phyloP scores from a whole-genome alignment of 2,329 filamentous ascomycete genomes.

The Pseudocercospora fijiensis region DNA sequence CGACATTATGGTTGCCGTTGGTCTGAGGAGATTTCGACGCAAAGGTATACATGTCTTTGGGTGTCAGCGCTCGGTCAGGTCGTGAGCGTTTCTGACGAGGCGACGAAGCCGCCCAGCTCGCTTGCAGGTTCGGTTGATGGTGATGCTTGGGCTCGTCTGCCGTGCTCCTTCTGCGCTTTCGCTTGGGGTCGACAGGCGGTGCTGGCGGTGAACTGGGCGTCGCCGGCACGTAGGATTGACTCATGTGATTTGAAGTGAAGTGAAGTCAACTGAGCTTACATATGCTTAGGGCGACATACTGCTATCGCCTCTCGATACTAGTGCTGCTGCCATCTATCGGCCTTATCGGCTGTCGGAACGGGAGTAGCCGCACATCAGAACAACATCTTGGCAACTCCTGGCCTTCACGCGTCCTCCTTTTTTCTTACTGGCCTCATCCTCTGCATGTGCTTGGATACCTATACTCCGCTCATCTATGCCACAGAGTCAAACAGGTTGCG shows the following conservation, averaged over 20 bases:
- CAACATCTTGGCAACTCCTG: neutral
- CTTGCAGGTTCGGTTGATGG: slow-evolving; percentile 30
- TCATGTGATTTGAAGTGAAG: neutral
- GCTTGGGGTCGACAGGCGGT: slow-evolving; percentile 7
- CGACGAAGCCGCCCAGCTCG: slow-evolving; percentile 30
- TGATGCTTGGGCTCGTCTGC: slow-evolving; percentile 1
- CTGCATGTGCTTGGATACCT: too few species aligned
- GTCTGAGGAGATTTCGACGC: slow-evolving; percentile 39
- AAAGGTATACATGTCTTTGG: slow-evolving; percentile 57
- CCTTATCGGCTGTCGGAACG: neutral
- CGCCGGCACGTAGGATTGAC: neutral
- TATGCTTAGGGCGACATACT: neutral
- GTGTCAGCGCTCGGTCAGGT: slow-evolving; percentile 33
- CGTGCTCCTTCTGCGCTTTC: neutral
- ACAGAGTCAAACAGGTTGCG: too few species aligned
- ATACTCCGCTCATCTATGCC: too few species aligned
- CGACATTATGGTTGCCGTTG: slow-evolving; percentile 35
- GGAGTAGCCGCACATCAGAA: neutral
- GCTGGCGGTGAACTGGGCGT: neutral
- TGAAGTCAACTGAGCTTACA: neutral
- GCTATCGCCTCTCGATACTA: neutral
- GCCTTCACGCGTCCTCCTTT: too few species aligned
- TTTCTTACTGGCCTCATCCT: too few species aligned
- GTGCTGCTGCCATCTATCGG: neutral
- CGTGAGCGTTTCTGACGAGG: slow-evolving; percentile 46